Evolutionary conservation across 306 rosid species (phyloP), one percentile per base, ranked within the genome.

Genomic region (Potentilla sterilis): DNA sequence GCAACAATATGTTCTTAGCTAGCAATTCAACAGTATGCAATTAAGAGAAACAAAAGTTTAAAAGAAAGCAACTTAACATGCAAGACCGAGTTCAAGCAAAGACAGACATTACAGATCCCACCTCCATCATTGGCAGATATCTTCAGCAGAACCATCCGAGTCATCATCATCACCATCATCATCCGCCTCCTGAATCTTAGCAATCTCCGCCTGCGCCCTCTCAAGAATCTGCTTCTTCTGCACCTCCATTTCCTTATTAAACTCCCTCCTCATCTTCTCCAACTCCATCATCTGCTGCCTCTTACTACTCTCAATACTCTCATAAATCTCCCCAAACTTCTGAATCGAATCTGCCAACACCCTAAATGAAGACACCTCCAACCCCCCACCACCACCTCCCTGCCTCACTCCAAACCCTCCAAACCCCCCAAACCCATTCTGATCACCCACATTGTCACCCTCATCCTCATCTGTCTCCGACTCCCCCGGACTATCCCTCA

Each of bases 401-500:
- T 14, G 12, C 7, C 69, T 55, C 6, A 38, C 11, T 6, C 21
- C 3, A 14, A 8, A 21, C 68, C 64, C 11, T 6, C 21, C 3
- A 14, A 8, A 21, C 68, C 64, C 64, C 58, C 65, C 35, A 16
- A 49, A 37, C 55, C 48, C 84, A 37, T 78, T 78, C 7, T 67
- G 75, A 34, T 59, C 69, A 24, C 59, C 37, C 51, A 58, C 76
- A 75, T 64, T 67, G 37, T 38, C 67, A 61, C 37, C 12, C 38
- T 83, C 85, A 38, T 84, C 82, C 11, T 83, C 96, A 8, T 67
- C 88, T 74, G 78, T 75, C 74, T 92, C 96, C 1, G 89, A 86
- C 84, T 92, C 94, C 19, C 86, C 94, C 2, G 96, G 98, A 80
- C 98, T 90, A 81, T 92, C 98, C 80, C 90, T 87, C 96, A 92